Conservation (phyloP, 1,139 yeast genomes). For the Suzukiozyma palmioleophila region DNA sequence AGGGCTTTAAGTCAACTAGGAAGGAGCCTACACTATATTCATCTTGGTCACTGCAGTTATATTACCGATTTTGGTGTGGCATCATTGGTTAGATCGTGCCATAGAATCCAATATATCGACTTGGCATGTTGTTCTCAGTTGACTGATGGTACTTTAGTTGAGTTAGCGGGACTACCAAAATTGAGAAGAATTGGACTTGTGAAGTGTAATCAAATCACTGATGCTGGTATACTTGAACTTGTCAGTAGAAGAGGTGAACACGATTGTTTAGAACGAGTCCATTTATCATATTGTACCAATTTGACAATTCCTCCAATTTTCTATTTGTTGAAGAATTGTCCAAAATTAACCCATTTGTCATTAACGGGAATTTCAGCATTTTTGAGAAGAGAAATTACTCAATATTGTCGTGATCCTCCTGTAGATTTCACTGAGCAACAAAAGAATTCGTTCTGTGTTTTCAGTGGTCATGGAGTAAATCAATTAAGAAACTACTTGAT, state of each 20-base stretch:
- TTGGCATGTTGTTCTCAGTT: slow-evolving; percentile 91
- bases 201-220: slow-evolving; percentile 85
- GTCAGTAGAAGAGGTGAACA: slow-evolving; percentile 69
- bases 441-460: slow-evolving; percentile 84
- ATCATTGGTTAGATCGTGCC: slow-evolving; percentile 71
- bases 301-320: slow-evolving; percentile 70
- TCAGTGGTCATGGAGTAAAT: slow-evolving; percentile 85
- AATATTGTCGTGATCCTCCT: slow-evolving; percentile 92
- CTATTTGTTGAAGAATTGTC: slow-evolving; percentile 73
- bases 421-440: slow-evolving; percentile 88
- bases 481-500: slow-evolving; percentile 61
- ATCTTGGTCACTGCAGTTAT: slow-evolving; percentile 88
- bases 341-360: slow-evolving; percentile 80
- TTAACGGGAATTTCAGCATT: slow-evolving; percentile 89
- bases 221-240: slow-evolving; percentile 75
- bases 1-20: slow-evolving; percentile 71
- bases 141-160: slow-evolving; percentile 79
- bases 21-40: slow-evolving; percentile 81
- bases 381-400: slow-evolving; percentile 78
- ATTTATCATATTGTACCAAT: slow-evolving; percentile 84
- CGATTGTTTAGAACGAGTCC: slow-evolving; percentile 85
- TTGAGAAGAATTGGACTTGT: slow-evolving; percentile 90
- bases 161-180: slow-evolving; percentile 72
- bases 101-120: slow-evolving; percentile 86
- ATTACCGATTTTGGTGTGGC: slow-evolving; percentile 88